A percentile compares a stretch with the other conserved stretches of the same genome.
Conservation (phyloP, 2,329 filamentous ascomycete genomes). For the Alternaria ventricosa region DNA sequence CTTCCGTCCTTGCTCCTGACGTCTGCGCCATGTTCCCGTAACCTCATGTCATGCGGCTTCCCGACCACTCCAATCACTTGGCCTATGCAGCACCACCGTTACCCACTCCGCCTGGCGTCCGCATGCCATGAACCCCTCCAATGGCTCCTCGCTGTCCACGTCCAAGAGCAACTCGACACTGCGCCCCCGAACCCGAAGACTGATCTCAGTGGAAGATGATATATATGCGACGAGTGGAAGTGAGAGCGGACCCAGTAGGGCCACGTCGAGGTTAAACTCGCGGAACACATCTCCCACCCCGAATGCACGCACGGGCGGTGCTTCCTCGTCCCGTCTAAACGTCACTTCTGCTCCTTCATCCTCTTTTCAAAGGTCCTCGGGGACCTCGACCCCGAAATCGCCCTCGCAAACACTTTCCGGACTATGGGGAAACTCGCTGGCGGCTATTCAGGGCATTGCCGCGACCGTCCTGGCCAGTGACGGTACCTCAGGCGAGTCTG, state of each 20-base stretch:
- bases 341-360: conserved; percentile 36
- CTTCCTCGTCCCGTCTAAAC: conserved; percentile 43
- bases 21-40: conserved; percentile 34
- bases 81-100: conserved; percentile 48
- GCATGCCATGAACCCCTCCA: conserved; percentile 50
- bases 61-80: conserved; percentile 31
- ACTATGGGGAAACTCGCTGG: conserved; percentile 58
- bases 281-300: conserved; percentile 51
- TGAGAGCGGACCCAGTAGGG: conserved; percentile 49
- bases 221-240: conserved; percentile 45
- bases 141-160: conserved; percentile 45
- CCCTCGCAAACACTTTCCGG: conserved; percentile 48
- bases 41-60: conserved; percentile 43
- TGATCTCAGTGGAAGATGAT: conserved; percentile 58
- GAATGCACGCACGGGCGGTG: conserved; percentile 19
- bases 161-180: conserved; percentile 54
- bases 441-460: conserved; percentile 57
- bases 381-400: conserved; percentile 30
- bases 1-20: conserved; percentile 9
- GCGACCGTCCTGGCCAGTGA: conserved; percentile 57
- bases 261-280: conserved; percentile 42
- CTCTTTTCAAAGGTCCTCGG: conserved; percentile 31
- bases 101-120: conserved; percentile 41
- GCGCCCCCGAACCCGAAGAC: conserved; percentile 54
- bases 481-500: conserved; percentile 21